Base-by-base conservation (phyloP, 768 basidiomycete genomes). In the Pulveroboletus ravenelii region DNA sequence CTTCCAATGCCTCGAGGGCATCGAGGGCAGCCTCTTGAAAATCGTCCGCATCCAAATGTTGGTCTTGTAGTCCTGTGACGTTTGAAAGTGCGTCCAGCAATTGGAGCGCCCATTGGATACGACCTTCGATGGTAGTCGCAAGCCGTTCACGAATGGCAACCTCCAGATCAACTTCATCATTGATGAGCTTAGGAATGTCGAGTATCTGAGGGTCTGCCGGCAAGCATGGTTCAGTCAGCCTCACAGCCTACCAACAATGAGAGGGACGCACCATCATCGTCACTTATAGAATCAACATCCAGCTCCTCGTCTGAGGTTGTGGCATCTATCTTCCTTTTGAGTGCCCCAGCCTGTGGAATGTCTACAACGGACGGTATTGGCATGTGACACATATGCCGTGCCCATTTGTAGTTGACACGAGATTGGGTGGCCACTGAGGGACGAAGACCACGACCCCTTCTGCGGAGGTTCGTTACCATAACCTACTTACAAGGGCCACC, bases 91-190 rank as follows among this genome's bases (percentile, higher is more conserved):
- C 62, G 13, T 72, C 62, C 54, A 73, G 63, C 52, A 76, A 57
- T n/a, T 70, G 58, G 31, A 73, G 57, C 5, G 74, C 75, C 77
- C 77, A 78, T 35, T 72, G 69, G 14, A 79, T 66, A 25, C 78
- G 70, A 18, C 75, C 72, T 48, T 74, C 65, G 2, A 75, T 62
- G 10, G 74, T 72, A n/a, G 65, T 66, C 10, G 64, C 63, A 40
- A 78, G 62, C 18, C 75, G 68, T 48, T 72, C 58, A 35, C 75
- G 68, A 17, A 78, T 56, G 17, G 70, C 62, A 17, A 79, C 67
- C 51, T 78, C 77, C 34, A 76, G 58, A 54, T 72, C 66, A 2
- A 78, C 48, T 50, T 78, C 77, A 35, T 78, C 71, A 3, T 43
- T 32, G 36, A 69, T 50, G 41, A 55, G 41, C 15, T 47, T 60